Base-by-base conservation (phyloP, 257 asterid genomes). In the Scutellaria minor region DNA sequence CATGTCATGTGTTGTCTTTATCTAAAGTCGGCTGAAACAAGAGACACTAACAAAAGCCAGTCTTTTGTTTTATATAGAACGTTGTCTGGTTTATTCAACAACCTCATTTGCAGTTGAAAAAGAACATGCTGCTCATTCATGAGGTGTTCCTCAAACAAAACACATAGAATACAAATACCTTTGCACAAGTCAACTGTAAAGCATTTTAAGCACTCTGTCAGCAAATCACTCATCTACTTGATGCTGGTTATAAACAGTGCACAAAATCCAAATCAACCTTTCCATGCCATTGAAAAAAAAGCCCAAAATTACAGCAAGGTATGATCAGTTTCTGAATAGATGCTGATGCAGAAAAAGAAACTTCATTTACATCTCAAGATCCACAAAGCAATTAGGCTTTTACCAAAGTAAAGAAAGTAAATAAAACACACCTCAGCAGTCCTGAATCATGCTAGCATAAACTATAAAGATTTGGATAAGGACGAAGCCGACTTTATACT, bases 291-390 rank as follows among this genome's bases (percentile, higher is more conserved):
- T 44, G 6, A 47, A 68, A 75, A 70, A 46, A 42, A 64, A 72
- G 72, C 65, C 82, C 64, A 78, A 62, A 70, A 39, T 65, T 76
- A 78, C 78, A 68, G 76, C 77, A 66, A 40, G 80, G 76, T 60
- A 42, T 72, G 69, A 81, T 50, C 64, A 10, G n/a, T 22, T 58
- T 66, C 39, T 76, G 64, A 75, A 59, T 73, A 44, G 83, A 71
- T 62, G 88, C 80, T 84, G 91, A 88, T 77, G 85, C 91, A 77
- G 81, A 85, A 50, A 20, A 39, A 20, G 5, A 44, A 55, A 12
- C 27, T 68, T 40, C 2, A 81, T 82, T 82, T 55, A 31, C 55
- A 65, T 65, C 68, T 47, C 62, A 54, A 39, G 3, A 80, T 53
- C 73, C 73, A 72, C 20, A 70, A 4, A 45, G 66, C 48, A 27